phyloP scores from a whole-genome alignment of 495 filamentous ascomycete genomes.

The Darksidea phi region DNA sequence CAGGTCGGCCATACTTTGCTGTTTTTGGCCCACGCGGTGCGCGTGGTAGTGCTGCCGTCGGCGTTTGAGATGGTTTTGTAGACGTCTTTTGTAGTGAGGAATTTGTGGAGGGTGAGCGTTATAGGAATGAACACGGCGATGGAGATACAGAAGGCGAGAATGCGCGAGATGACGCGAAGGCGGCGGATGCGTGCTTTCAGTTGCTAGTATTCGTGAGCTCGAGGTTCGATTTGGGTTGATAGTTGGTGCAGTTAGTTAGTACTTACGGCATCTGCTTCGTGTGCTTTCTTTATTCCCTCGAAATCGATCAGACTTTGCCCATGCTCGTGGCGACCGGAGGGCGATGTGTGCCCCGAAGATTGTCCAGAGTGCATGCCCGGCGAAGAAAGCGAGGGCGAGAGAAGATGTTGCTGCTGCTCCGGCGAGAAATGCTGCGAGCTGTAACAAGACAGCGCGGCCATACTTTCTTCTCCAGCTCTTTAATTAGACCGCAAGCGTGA shows the following conservation, averaged over 20 bases:
- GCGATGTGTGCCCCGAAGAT: neutral
- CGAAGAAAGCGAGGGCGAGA: too few species aligned
- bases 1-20: slow-evolving; percentile 40
- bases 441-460: too few species aligned
- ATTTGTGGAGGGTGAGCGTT: slow-evolving; percentile 39
- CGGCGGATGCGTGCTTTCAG: slow-evolving; percentile 38
- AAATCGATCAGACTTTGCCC: neutral
- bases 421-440: too few species aligned
- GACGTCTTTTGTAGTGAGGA: slow-evolving; percentile 32
- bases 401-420: too few species aligned
- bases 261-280: slow-evolving; percentile 19
- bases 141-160: slow-evolving; percentile 29
- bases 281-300: slow-evolving; percentile 9
- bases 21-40: slow-evolving; percentile 38
- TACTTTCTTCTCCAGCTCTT: too few species aligned
- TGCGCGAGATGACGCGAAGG: slow-evolving; percentile 34
- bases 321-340: neutral
- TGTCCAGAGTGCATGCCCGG: too few species aligned
- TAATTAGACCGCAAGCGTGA: too few species aligned
- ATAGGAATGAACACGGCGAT: slow-evolving; percentile 35
- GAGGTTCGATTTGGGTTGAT: neutral
- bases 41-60: slow-evolving; percentile 14
- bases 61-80: slow-evolving; percentile 1
- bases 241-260: neutral
- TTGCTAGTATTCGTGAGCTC: slow-evolving; percentile 2